Evolutionary conservation across 768 basidiomycete species (phyloP).

Genomic region (Pulveroboletus ravenelii): DNA sequence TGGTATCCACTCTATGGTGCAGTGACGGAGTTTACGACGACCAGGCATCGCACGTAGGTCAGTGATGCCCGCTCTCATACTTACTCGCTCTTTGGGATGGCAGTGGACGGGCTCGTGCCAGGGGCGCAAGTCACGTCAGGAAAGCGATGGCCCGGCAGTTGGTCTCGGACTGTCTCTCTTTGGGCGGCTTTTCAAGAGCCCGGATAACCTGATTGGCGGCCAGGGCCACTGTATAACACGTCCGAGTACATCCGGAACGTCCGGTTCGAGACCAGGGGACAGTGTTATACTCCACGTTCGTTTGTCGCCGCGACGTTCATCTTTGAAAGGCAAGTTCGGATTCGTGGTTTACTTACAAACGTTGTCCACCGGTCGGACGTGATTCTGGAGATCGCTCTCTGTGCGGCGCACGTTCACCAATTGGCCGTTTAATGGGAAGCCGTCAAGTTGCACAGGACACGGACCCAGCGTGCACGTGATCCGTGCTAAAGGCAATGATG

Average conservation of each 20-base stretch:
- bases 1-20: too few species aligned
- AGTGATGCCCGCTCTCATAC: slow-evolving; percentile 1
- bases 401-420: not conserved
- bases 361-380: not conserved
- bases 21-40: not conserved
- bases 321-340: too few species aligned
- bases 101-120: not conserved
- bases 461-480: too few species aligned
- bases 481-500: not conserved
- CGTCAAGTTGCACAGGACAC: too few species aligned
- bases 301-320: not conserved
- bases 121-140: not conserved
- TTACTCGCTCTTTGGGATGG: not conserved
- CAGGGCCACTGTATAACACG: too few species aligned
- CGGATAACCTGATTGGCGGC: too few species aligned
- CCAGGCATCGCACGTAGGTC: slow-evolving; percentile 12
- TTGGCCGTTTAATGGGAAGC: not conserved
- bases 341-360: not conserved
- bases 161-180: too few species aligned
- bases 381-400: not conserved
- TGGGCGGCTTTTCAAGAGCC: too few species aligned
- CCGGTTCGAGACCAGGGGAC: too few species aligned
- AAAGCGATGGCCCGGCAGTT: not conserved
- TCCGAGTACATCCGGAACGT: too few species aligned
- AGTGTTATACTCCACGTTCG: too few species aligned